Evolutionary conservation across 129 eudicot genomes (phyloP).

Genomic region (Helianthus annuus): HanXRQr2.0-SUNRISE NC_035434.2:154635005-154635504

Average conservation of each 20-base stretch:
- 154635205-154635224: no score
- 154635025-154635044: constrained; percentile 71
- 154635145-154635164: constrained; percentile 53
- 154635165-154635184: neutral
- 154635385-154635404: no score
- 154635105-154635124: constrained; percentile 81
- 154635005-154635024: constrained; percentile 22
- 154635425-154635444: neutral
- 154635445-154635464: no score
- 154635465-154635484: neutral
- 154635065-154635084: constrained; percentile 73
- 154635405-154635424: no score
- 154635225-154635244: no score
- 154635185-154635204: neutral
- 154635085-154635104: constrained; percentile 87
- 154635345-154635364: no score
- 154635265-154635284: no score
- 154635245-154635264: no score
- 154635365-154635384: no score
- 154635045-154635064: constrained; percentile 88
- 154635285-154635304: no score
- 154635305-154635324: no score
- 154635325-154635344: no score
- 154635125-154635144: constrained; percentile 78
- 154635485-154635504: neutral